These are phyloP conservation scores for Rhazya stricta DNA, from an alignment of 257 asterid genomes.

Conservation along the genomic window DNA sequence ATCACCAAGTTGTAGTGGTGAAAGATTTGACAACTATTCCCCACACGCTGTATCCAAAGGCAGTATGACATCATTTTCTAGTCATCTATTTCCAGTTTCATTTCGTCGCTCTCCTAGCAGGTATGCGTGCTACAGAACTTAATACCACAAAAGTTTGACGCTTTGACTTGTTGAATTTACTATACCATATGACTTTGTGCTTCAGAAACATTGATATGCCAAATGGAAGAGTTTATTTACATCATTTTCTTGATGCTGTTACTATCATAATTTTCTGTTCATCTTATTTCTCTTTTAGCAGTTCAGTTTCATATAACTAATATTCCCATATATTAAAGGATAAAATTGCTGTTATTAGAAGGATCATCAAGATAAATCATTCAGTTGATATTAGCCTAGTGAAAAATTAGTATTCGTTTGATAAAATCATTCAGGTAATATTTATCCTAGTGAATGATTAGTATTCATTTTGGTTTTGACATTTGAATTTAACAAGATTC, in stretches of 20 bases:
- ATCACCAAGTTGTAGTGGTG: constrained; percentile 76
- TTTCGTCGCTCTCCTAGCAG: constrained; percentile 60
- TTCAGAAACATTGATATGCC: background rate
- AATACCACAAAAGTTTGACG: background rate
- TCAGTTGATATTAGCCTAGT: background rate
- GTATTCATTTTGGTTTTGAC: background rate
- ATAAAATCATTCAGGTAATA: background rate
- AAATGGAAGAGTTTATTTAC: background rate
- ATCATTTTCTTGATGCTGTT: background rate
- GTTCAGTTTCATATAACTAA: background rate
- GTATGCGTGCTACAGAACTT: constrained; percentile 21
- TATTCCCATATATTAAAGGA: background rate
- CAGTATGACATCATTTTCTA: constrained; percentile 40
- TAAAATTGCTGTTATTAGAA: no score
- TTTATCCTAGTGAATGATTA: background rate
- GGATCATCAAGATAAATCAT: no score
- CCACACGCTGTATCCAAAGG: constrained; percentile 44
- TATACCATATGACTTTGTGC: background rate
- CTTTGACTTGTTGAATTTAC: background rate
- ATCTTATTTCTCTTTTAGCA: background rate
- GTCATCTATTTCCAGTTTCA: constrained; percentile 43
- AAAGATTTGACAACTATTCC: constrained; percentile 45
- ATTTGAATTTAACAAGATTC: background rate
- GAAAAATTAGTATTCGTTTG: background rate
- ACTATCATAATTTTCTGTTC: background rate